phyloP scores from a whole-genome alignment of 1,284 basidiomycete genomes.

The Schizopora paradoxa region DNA sequence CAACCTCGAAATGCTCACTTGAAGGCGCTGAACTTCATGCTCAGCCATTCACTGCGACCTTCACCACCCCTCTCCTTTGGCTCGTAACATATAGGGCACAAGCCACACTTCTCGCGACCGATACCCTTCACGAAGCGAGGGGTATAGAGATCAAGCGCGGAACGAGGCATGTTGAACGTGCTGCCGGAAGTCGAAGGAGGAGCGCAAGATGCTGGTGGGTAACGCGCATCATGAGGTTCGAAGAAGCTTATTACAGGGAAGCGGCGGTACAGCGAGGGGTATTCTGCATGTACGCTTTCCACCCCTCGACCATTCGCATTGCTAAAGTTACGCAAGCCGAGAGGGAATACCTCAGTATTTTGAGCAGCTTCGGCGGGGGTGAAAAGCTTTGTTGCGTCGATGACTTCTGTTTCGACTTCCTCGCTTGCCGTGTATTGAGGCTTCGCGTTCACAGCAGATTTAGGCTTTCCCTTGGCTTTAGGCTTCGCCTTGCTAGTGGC shows the following conservation, averaged over 20 bases:
- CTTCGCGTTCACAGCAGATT: neutral
- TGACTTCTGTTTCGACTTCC: neutral
- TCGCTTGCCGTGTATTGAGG: neutral
- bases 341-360: slow-evolving; percentile 7
- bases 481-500: neutral
- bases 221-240: slow-evolving; percentile 26
- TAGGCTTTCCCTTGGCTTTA: neutral
- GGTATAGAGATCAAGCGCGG: slow-evolving; percentile 63
- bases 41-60: slow-evolving; percentile 59
- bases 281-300: slow-evolving; percentile 41
- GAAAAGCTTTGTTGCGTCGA: slow-evolving; percentile 2
- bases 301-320: slow-evolving; percentile 37
- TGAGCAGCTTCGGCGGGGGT: neutral
- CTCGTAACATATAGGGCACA: slow-evolving; percentile 77
- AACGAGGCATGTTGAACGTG: slow-evolving; percentile 50
- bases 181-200: slow-evolving; percentile 40
- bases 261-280: slow-evolving; percentile 56
- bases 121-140: slow-evolving; percentile 71
- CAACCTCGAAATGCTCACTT: slow-evolving; percentile 47
- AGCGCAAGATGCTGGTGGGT: slow-evolving; percentile 28
- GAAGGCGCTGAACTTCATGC: slow-evolving; percentile 76
- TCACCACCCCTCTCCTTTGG: slow-evolving; percentile 54
- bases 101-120: slow-evolving; percentile 62
- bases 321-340: slow-evolving; percentile 8
- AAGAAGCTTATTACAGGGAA: slow-evolving; percentile 57